phyloP scores from a whole-genome alignment of 140 eudicot genomes.

The Senecio squalidus region DNA sequence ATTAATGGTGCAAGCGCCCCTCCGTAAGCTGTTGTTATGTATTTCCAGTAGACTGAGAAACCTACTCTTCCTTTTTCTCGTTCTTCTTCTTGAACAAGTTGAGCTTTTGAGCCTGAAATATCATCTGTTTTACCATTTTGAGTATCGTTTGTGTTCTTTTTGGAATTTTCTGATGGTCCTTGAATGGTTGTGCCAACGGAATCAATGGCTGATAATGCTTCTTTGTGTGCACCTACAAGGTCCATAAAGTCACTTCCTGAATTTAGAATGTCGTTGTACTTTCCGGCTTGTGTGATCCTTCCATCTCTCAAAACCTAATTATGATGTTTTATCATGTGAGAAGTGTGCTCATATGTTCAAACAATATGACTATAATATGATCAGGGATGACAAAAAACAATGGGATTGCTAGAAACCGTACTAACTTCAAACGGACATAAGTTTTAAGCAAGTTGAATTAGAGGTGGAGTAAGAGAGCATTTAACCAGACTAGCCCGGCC shows the following conservation, averaged over 20 bases:
- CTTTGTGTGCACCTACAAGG: conserved; percentile 88
- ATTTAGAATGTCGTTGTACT: conserved; percentile 59
- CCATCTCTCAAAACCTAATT: conserved; percentile 83
- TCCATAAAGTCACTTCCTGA: conserved; percentile 85
- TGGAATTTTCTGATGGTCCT: conserved; percentile 12
- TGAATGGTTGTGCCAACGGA: conserved; percentile 29
- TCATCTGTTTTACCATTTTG: conserved; percentile 37
- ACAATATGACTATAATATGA: too few species aligned
- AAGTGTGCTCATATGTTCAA: background rate
- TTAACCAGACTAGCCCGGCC: too few species aligned
- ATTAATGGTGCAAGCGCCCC: conserved; percentile 72
- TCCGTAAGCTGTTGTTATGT: conserved; percentile 75
- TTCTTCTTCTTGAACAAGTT: conserved; percentile 92
- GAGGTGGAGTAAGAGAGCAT: too few species aligned
- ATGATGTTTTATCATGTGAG: background rate
- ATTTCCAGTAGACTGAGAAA: conserved; percentile 77
- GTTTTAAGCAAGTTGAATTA: too few species aligned
- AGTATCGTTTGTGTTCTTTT: conserved; percentile 19
- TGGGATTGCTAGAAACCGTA: too few species aligned
- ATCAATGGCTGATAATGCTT: conserved; percentile 68
- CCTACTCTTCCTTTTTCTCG: conserved; percentile 87
- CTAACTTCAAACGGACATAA: too few species aligned
- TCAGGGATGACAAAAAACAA: too few species aligned
- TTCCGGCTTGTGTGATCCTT: too few species aligned
- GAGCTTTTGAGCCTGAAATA: conserved; percentile 39